Percentiles rank a stretch among this genome's conserved stretches.
These are phyloP conservation scores for Fusarium dimerum DNA, from an alignment of 2,329 filamentous ascomycete genomes.

Conservation along the genomic window DNA sequence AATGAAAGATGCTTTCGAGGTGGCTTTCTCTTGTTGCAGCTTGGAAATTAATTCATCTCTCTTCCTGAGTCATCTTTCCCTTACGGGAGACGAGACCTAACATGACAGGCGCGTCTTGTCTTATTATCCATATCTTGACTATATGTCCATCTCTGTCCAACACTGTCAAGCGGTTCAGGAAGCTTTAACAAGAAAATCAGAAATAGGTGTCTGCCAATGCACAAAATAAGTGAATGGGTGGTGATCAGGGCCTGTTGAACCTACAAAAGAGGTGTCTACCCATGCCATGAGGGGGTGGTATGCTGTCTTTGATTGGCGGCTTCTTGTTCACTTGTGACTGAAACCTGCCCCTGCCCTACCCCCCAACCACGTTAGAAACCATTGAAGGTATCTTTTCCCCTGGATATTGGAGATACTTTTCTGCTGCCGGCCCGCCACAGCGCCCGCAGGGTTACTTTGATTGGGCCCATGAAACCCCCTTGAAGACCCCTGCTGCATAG, in stretches of 20 bases:
- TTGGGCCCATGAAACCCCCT: conserved; percentile 16
- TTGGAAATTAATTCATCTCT: neutral
- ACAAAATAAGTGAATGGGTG: neutral
- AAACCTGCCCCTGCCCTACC: neutral
- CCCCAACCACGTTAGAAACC: neutral
- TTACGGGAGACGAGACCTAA: too few species aligned
- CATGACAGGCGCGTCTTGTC: too few species aligned
- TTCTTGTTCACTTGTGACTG: neutral
- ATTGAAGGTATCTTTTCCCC: conserved; percentile 12
- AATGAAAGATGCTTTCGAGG: neutral
- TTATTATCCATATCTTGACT: too few species aligned
- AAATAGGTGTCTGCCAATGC: too few species aligned
- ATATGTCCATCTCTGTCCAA: too few species aligned
- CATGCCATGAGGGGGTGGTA: neutral
- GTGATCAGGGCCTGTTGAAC: neutral
- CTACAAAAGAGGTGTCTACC: neutral
- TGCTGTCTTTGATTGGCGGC: neutral
- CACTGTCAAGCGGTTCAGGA: too few species aligned
- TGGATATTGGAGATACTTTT: conserved; percentile 3
- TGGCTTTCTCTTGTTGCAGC: neutral
- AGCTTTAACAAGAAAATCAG: too few species aligned
- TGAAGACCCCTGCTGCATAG: conserved; percentile 10
- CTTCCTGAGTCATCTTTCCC: neutral
- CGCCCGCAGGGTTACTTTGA: conserved; percentile 24
- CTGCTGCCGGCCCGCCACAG: conserved; percentile 24